Evolutionary conservation across 2,329 filamentous ascomycete genomes (phyloP).

Genomic region (Aspergillus piperis): DNA sequence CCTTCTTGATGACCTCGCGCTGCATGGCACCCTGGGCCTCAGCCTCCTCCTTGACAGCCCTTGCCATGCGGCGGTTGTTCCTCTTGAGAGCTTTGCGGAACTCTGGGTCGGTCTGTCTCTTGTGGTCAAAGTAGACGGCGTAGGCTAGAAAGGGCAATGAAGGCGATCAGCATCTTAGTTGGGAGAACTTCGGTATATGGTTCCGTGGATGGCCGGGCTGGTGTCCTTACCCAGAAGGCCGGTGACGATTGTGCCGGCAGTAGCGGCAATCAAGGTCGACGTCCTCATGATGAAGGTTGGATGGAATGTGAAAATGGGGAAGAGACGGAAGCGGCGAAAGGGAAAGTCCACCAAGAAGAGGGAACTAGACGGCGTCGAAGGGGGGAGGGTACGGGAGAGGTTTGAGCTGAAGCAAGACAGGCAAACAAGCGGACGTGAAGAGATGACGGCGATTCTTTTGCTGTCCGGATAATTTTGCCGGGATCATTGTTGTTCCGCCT

Average conservation of each 20-base stretch:
- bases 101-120: constrained; percentile 62
- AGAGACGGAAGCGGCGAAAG: constrained; percentile 7
- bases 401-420: background rate
- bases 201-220: constrained; percentile 3
- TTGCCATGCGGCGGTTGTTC: constrained; percentile 50
- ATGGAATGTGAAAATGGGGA: constrained; percentile 5
- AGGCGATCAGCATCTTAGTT: constrained; percentile 18
- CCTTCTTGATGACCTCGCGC: constrained; percentile 69
- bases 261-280: constrained; percentile 60
- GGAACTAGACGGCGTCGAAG: background rate
- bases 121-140: constrained; percentile 68
- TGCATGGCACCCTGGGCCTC: constrained; percentile 49
- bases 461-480: constrained; percentile 34
- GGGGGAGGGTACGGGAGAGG: constrained; percentile 1
- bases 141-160: constrained; percentile 50
- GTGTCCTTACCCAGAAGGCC: constrained; percentile 54
- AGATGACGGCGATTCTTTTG: constrained; percentile 10
- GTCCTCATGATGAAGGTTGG: constrained; percentile 50
- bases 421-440: background rate
- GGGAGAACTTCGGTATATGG: background rate
- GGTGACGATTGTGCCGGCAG: constrained; percentile 60
- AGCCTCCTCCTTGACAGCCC: constrained; percentile 50
- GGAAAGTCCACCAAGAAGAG: background rate
- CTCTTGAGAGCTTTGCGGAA: constrained; percentile 61
- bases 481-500: constrained; percentile 42